Evolutionary conservation across 805 yeast species (phyloP), one percentile per base, ranked within the genome.

Genomic region (Jamesozyma gamospora): DNA sequence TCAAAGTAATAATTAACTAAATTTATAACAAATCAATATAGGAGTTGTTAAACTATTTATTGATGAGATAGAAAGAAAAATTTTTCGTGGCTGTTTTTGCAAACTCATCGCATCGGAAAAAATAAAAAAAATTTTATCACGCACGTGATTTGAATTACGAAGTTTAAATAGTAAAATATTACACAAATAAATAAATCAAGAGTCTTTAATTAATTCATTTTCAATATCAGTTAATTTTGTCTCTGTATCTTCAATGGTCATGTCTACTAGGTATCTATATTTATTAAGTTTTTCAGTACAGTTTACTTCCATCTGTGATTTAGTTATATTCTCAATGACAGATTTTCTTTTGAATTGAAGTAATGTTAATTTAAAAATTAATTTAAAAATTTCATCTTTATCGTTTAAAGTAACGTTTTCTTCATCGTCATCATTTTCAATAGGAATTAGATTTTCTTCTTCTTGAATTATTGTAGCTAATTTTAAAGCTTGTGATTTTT

Each of bases 221-320:
- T 66, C 86, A 32, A 90, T 82, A 16, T 90, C 96, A 48, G 83
- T 90, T 37, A 90, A 67, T 42, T 86, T 69, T 25, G 83, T 81
- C 48, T 81, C 85, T 42, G 90, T 79, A 44, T 82, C 92, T 43
- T 84, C 94, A 16, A 79, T 70, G 36, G 78, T 75, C 40, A 86
- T 69, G 2, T 85, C 94, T 56, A 92, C 79, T 44, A 90, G 67
- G 52, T 77, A 77, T 46, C 94, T 71, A 65, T 90, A 82, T 56
- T 85, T 86, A 51, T 76, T 72, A 75, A 84, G 79, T 57, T 78
- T 81, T 25, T 65, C 66, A 12, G 71, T 66, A 3, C 53, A 36
- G 58, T 68, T 73, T 30, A 71, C 58, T 27, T 65, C 70, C 16
- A 62, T 58, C 13, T 67, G 67, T 0, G 71, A 70, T 50, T 70